Base-by-base conservation (phyloP, 179 eudicot genomes). In the Nepenthes alata region DNA sequence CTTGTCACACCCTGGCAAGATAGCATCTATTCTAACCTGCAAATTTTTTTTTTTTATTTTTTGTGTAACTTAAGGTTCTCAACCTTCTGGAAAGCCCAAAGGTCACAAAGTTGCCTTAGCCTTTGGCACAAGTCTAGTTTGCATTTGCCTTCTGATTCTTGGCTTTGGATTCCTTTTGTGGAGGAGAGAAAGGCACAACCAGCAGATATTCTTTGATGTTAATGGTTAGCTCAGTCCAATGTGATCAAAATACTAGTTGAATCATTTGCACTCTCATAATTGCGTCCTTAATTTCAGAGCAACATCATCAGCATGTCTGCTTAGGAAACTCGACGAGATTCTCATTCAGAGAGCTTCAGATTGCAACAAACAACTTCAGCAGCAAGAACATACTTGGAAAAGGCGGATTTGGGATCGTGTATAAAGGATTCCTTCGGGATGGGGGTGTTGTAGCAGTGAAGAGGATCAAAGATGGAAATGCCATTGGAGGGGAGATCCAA, bases 71-170 rank as follows among this genome's bases (percentile, higher is more conserved):
- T 47, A 56, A 88, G 93, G 79, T 72, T 66, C 83, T 60, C 71
- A 63, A 61, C 74, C 78, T 54, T 58, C 80, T 62, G 68, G 61
- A 53, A 81, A 73, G 56, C 74, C 77, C 35, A 78, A 68, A 67
- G 73, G 79, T 70, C 91, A 91, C 77, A 91, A 77, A 77, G 61
- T 83, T 51, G 95, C 95, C 39, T 57, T 89, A 57, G 98, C 93
- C 61, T 69, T 91, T 37, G 95, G 90, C 47, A 55, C 87, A 55
- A 91, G 95, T 78, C 77, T 91, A 47, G 98, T 86, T 58, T 78
- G 91, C 75, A 61, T 83, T 70, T 78, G 82, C 78, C 71, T 86
- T 4, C 85, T 91, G 53, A 59, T 86, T 44, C 55, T 74, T 11
- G 93, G 83, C 44, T 75, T 91, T 39, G 96, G 91, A 12, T 75